Conservation (phyloP, 2,329 filamentous ascomycete species). For the Penicillium sp. region DNA sequence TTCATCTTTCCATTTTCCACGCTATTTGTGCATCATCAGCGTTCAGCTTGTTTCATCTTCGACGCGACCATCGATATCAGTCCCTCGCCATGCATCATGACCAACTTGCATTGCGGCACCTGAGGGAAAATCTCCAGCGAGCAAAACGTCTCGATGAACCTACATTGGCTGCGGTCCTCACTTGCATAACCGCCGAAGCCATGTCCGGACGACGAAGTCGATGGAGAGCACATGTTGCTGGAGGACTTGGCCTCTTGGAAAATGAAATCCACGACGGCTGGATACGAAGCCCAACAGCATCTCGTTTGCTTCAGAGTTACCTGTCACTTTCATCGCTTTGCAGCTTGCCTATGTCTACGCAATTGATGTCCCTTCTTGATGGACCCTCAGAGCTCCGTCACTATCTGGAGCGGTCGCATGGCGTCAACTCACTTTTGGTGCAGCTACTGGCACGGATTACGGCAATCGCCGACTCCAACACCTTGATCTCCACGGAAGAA, state of each 20-base stretch:
- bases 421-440: slow-evolving; percentile 28
- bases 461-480: slow-evolving; percentile 24
- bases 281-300: slow-evolving; percentile 14
- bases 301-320: slow-evolving; percentile 29
- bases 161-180: slow-evolving; percentile 17
- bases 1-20: slow-evolving; percentile 32
- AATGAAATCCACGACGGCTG: slow-evolving; percentile 22
- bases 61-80: slow-evolving; percentile 23
- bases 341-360: slow-evolving; percentile 26
- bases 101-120: slow-evolving; percentile 29
- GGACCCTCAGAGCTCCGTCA: slow-evolving; percentile 21
- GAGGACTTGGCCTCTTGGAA: slow-evolving; percentile 23
- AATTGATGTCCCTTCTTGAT: slow-evolving; percentile 20
- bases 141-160: slow-evolving; percentile 18
- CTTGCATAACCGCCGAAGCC: slow-evolving; percentile 24
- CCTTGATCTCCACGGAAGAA: slow-evolving; percentile 13
- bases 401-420: slow-evolving; percentile 31
- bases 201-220: slow-evolving; percentile 28
- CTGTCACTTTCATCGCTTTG: slow-evolving; percentile 30
- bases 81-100: slow-evolving; percentile 31
- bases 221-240: slow-evolving; percentile 26
- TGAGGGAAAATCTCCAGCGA: slow-evolving; percentile 22
- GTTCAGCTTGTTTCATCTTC: slow-evolving; percentile 27
- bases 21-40: slow-evolving; percentile 28
- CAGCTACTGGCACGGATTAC: slow-evolving; percentile 28